Base-by-base conservation (phyloP, 2,329 filamentous ascomycete species). In the Penicillium sp. region DNA sequence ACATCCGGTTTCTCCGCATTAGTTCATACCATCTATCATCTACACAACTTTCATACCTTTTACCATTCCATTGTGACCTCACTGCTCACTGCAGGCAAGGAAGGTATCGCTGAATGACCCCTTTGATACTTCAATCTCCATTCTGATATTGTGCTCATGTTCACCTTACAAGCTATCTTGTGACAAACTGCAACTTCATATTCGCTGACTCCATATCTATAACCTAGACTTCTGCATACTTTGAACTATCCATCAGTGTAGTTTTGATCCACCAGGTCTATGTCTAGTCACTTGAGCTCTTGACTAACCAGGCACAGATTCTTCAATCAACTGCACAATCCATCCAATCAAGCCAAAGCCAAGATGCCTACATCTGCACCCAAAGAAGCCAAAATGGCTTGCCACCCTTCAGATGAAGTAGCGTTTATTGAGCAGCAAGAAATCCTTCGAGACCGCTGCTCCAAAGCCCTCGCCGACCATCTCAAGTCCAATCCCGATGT, bases 361-460 rank as follows among this genome's bases (percentile, higher is more conserved):
- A 29, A 46, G 29, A 47, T 47, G 45, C 15, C 41, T n/a, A 2
- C 15, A 27, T 0, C 2, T 2, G 19, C 17, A 57, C 19, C 42
- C 8, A 33, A 51, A 8, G 25, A 31, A 12, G 52, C 35, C 43
- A 33, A 17, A 27, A 54, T 54, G 52, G 52, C 52, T 3, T 54
- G 43, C 52, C 13, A 3, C 10, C 7, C n/a, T 13, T 9, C 37
- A 8, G 43, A n/a, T 1, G 35, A n/a, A 23, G n/a, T 17, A 21
- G 17, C 3, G 4, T 54, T 54, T 43, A 31, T 49, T 6, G 27
- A 37, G 9, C 27, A 49, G 25, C 52, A 33, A 7, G 6, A 23
- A n/a, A 5, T n/a, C 4, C 19, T 49, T n/a, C 35, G 37, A 23
- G 35, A 38, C 2, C 35, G 17, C 15, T 54, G 52, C 27, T 10